These are phyloP conservation scores for Alloascoidea hylecoeti DNA, from an alignment of 805 yeast genomes.

Conservation along the genomic window DNA sequence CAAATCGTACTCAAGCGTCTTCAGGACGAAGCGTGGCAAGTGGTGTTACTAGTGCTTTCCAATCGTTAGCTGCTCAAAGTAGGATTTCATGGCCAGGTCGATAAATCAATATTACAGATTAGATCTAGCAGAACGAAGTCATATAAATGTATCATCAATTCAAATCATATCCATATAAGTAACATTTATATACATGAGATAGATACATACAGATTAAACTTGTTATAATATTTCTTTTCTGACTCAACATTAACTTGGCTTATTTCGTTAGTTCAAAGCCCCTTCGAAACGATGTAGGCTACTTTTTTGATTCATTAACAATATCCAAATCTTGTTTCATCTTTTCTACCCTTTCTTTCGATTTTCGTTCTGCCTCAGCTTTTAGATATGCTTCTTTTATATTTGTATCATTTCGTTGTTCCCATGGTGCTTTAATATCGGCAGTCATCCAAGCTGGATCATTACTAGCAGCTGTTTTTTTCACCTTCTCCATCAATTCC, in stretches of 20 bases:
- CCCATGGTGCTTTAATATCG: constrained; percentile 56
- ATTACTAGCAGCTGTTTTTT: constrained; percentile 20
- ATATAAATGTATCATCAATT: no score
- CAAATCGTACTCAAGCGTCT: constrained; percentile 23
- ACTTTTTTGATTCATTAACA: constrained; percentile 12
- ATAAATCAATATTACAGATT: background rate
- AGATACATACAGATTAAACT: no score
- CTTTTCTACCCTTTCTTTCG: constrained; percentile 20
- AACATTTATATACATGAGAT: no score
- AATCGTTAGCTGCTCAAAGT: constrained; percentile 11
- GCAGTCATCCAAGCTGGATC: constrained; percentile 84
- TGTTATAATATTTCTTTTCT: no score
- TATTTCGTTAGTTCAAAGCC: no score
- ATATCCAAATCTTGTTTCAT: constrained; percentile 24
- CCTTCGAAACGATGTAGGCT: no score
- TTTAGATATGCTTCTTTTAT: constrained; percentile 33
- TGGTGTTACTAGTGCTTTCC: constrained; percentile 5
- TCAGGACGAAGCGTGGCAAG: constrained; percentile 3
- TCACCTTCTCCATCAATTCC: background rate
- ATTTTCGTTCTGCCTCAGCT: constrained; percentile 26
- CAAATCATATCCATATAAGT: no score
- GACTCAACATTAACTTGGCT: no score
- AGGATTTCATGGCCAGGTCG: background rate
- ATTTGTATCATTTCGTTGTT: constrained; percentile 16
- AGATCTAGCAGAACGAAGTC: background rate